Conservation (phyloP, 495 filamentous ascomycete genomes). For the Peziza echinospora region DNA sequence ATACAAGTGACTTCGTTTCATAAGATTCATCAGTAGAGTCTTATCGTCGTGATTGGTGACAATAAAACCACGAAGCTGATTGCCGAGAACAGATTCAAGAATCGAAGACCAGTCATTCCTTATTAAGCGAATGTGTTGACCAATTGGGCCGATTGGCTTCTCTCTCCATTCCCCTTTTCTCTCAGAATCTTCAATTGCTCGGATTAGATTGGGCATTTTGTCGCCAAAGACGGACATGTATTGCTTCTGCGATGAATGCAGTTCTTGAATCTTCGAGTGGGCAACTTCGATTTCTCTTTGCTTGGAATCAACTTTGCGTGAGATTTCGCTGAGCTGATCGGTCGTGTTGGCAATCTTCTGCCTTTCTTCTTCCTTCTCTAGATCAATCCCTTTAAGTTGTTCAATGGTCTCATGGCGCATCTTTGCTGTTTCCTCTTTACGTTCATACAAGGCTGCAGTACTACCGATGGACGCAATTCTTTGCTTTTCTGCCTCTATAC, state of each 20-base stretch:
- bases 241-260: slow-evolving; percentile 1
- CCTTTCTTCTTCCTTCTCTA: too few species aligned
- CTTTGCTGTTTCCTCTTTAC: too few species aligned
- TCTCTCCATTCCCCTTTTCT: slow-evolving; percentile 30
- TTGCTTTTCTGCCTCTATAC: too few species aligned
- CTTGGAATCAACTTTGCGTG: background rate
- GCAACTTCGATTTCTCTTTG: background rate
- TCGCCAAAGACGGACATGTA: slow-evolving; percentile 35
- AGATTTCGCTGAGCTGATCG: too few species aligned
- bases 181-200: slow-evolving; percentile 40
- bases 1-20: slow-evolving; percentile 37
- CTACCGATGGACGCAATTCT: too few species aligned
- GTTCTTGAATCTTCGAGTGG: background rate
- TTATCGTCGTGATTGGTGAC: slow-evolving; percentile 56
- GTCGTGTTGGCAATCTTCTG: too few species aligned
- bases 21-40: slow-evolving; percentile 35
- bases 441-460: too few species aligned
- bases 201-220: slow-evolving; percentile 40
- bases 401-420: too few species aligned
- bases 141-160: slow-evolving; percentile 69
- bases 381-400: too few species aligned
- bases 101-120: slow-evolving; percentile 71
- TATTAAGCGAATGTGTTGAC: slow-evolving; percentile 46
- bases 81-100: slow-evolving; percentile 51
- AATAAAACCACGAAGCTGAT: slow-evolving; percentile 47